A percentile compares a stretch with the other conserved stretches of the same genome.
Conservation (phyloP, 2,329 filamentous ascomycete genomes). For the Dactylellina drechsleri region DNA sequence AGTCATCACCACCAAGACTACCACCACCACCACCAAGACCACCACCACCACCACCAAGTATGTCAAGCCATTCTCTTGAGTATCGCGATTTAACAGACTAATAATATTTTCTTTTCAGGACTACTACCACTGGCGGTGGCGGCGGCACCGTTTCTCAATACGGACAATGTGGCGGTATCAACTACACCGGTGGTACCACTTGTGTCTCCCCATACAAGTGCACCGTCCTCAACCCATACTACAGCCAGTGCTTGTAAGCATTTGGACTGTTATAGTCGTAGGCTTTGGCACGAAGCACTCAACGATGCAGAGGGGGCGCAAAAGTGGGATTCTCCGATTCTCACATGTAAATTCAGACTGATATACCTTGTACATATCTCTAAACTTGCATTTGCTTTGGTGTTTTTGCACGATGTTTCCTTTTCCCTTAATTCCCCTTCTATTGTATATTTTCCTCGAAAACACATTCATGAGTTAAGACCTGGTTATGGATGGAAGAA, state of each 20-base stretch:
- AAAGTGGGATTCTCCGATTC: conserved; percentile 13
- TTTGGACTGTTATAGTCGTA: conserved; percentile 7
- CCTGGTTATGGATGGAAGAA: conserved; percentile 30
- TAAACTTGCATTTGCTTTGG: conserved; percentile 31
- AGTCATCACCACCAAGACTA: conserved; percentile 7
- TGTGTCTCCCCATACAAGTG: conserved; percentile 56
- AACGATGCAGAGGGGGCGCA: background rate
- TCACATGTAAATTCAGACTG: conserved; percentile 50
- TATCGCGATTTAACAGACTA: too few relatives aligned
- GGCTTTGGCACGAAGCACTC: conserved; percentile 40
- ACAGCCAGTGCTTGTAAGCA: conserved; percentile 58
- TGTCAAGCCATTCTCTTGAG: too few relatives aligned
- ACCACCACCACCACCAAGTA: conserved; percentile 3
- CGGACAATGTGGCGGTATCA: conserved; percentile 57
- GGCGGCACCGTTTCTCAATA: background rate
- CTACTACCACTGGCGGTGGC: background rate
- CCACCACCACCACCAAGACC: conserved; percentile 13
- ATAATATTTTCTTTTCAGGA: too few relatives aligned
- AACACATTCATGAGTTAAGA: conserved; percentile 28
- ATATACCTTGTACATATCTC: conserved; percentile 52
- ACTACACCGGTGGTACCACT: conserved; percentile 54
- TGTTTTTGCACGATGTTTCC: background rate
- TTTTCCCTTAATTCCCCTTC: conserved; percentile 22
- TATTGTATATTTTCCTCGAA: conserved; percentile 39
- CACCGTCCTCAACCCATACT: conserved; percentile 55